Percentiles rank a stretch among this genome's conserved stretches.
These are phyloP conservation scores for Gnomoniopsis sp. DNA, from an alignment of 2,329 filamentous ascomycete genomes.

Conservation along the genomic window DNA sequence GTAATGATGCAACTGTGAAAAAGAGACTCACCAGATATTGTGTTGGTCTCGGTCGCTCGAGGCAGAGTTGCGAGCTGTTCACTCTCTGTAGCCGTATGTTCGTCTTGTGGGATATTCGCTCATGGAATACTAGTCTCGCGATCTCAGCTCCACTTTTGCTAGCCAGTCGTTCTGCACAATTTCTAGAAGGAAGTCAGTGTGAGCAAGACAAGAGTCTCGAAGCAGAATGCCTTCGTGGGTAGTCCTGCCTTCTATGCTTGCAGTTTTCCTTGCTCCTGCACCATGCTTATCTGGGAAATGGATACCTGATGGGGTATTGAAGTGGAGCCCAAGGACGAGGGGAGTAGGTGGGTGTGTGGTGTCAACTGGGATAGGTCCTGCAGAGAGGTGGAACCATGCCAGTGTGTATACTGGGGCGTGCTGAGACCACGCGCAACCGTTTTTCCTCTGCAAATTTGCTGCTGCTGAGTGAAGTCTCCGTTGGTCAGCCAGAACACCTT, in stretches of 20 bases:
- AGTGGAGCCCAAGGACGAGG: constrained; percentile 17
- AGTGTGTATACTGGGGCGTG: constrained; percentile 15
- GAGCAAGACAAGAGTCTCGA: constrained; percentile 5
- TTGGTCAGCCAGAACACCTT: not conserved
- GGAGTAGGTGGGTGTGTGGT: constrained; percentile 17
- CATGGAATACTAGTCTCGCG: not conserved
- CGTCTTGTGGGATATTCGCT: not conserved
- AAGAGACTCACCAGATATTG: not conserved
- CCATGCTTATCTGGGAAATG: constrained; percentile 22
- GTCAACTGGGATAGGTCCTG: constrained; percentile 24
- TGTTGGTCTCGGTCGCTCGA: not conserved
- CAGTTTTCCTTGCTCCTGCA: constrained; percentile 18
- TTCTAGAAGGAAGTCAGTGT: constrained; percentile 9
- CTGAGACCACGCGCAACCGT: constrained; percentile 20
- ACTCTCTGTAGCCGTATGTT: not conserved
- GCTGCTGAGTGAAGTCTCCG: constrained; percentile 8
- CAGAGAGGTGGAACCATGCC: constrained; percentile 21
- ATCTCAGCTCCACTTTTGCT: constrained; percentile 13
- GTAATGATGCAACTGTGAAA: not conserved
- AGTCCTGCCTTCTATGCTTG: constrained; percentile 16
- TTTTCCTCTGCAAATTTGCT: constrained; percentile 22
- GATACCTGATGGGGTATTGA: constrained; percentile 12
- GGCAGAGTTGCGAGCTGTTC: not conserved
- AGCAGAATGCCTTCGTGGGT: constrained; percentile 17
- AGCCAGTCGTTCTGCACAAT: constrained; percentile 3